Evolutionary conservation across 225 moss, liverwort and hornwort species (phyloP), one percentile per base, ranked within the genome.

Genomic region (Anthoceros angustus): DNA sequence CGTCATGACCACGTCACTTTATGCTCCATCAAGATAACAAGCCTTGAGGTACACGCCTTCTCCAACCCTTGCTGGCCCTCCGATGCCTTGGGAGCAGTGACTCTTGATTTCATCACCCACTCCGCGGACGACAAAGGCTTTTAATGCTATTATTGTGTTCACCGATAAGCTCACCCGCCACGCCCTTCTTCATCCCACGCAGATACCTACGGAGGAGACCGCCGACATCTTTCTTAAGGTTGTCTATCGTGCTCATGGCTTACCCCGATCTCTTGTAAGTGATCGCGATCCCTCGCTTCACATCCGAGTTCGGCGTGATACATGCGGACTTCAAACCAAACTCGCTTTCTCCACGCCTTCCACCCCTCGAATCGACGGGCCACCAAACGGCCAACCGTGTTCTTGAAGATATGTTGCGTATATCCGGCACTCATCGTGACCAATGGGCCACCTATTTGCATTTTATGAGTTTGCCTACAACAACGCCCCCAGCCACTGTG

Each of bases 131-230:
- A 43, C 43, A 6, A 6, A 63, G 3, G 74, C 70, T 5, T 68
- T 15, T 66, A 43, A 75, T 42, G 66, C 62, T 11, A 66, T 75
- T 62, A 67, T 64, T 0, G 75, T 74, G 26, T 15, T 74, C 41
- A 66, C 70, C 8, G 70, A 70, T 46, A 20, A 65, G 38, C 70
- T 74, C 7, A 7, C 49, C 14, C 5, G 49, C 5, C 15, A 14
- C 16, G 14, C 20, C 14, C 49, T 14, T 16, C 15, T 50, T 5
- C 16, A 8, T 12, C 43, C 49, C 15, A 11, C 49, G 5, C 15
- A 14, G 16, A 50, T 8, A 8, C 8, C 43, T 7, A 12, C 43
- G 8, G 9, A 50, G 49, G 49, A 50, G 10, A 20, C 49, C 15
- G 5, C 6, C 16, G 10, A 50, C 10, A 5, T 50, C 6, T 50